Evolutionary conservation across 2,329 filamentous ascomycete genomes (phyloP).

Genomic region (Fusarium subtropicale): DNA sequence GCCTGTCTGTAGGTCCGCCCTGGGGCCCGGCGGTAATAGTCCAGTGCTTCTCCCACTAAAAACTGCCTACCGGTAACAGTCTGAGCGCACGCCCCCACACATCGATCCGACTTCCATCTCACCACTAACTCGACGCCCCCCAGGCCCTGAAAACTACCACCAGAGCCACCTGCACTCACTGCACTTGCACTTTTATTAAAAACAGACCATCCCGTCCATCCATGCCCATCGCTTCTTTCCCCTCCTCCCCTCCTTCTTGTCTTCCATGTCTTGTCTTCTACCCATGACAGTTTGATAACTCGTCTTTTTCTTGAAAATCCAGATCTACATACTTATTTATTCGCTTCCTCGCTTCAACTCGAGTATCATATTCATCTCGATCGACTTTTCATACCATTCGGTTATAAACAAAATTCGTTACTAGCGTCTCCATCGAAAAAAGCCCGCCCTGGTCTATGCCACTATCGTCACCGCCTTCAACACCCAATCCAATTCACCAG

Average conservation of each 20-base stretch:
- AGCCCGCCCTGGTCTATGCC: conserved; percentile 42
- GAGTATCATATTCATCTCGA: conserved; percentile 22
- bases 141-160: conserved; percentile 38
- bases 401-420: conserved; percentile 19
- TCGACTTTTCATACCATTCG: conserved; percentile 14
- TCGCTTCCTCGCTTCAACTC: conserved; percentile 31
- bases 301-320: conserved; percentile 31
- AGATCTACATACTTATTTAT: conserved; percentile 22
- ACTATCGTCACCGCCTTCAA: conserved; percentile 45
- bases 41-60: conserved; percentile 24
- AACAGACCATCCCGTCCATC: conserved; percentile 48
- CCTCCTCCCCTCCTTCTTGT: conserved; percentile 47
- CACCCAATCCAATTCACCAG: conserved; percentile 33
- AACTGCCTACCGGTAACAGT: conserved; percentile 25
- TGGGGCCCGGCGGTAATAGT: conserved; percentile 19
- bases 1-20: conserved; percentile 8
- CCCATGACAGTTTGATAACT: conserved; percentile 43
- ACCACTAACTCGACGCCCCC: conserved; percentile 28
- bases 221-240: conserved; percentile 41
- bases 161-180: conserved; percentile 21
- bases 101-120: not conserved
- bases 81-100: conserved; percentile 31
- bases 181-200: conserved; percentile 46
- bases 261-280: conserved; percentile 35
- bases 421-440: conserved; percentile 35